phyloP scores from a whole-genome alignment of 495 filamentous ascomycete species.

The Neurospora sp. region DNA sequence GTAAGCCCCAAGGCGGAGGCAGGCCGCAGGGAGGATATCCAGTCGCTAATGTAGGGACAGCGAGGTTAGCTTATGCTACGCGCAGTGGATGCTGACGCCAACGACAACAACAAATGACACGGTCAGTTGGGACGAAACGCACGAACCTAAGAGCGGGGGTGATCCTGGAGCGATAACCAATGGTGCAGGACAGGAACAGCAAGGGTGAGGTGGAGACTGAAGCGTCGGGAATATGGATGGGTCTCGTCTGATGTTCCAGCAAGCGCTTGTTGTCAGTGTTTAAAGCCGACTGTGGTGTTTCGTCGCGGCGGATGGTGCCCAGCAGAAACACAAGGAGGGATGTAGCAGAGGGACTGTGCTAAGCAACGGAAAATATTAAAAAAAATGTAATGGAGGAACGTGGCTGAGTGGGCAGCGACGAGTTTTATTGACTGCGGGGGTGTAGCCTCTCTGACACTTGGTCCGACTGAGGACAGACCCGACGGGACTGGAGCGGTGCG shows the following conservation, averaged over 20 bases:
- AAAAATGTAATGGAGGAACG: slow-evolving; percentile 11
- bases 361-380: slow-evolving; percentile 5
- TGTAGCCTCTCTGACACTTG: slow-evolving; percentile 1
- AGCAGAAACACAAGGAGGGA: slow-evolving; percentile 14
- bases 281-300: neutral
- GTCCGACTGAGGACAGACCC: neutral
- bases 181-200: neutral
- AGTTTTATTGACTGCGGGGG: slow-evolving; percentile 30
- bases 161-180: neutral
- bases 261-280: neutral
- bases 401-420: slow-evolving; percentile 23
- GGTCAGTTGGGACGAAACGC: neutral
- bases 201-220: neutral
- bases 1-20: slow-evolving; percentile 19
- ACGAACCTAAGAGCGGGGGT: neutral
- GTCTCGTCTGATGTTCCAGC: neutral
- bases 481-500: slow-evolving; percentile 10
- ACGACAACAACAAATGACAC: neutral
- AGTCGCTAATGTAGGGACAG: slow-evolving; percentile 1
- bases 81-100: neutral
- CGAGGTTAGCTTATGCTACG: neutral
- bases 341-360: neutral
- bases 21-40: slow-evolving; percentile 11
- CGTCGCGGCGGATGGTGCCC: slow-evolving; percentile 12
- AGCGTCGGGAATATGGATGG: neutral